Base-by-base conservation (phyloP, 805 yeast species). In the Ogataea chonburiensis region DNA sequence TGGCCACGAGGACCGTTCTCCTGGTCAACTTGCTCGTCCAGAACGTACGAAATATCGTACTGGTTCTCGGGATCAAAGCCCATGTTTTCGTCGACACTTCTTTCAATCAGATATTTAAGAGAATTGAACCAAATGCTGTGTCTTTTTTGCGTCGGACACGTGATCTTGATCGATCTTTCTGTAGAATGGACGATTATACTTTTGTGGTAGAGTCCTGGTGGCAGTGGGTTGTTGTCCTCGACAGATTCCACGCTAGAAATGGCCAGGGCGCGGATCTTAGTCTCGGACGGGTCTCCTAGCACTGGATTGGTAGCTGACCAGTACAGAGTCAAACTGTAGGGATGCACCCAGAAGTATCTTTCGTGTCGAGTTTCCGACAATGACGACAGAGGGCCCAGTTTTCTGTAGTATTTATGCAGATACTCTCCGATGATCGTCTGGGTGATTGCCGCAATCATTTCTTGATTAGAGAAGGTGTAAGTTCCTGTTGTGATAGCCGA, bases 321-420 rank as follows among this genome's bases (percentile, higher is more conserved):
- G 60, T 86, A 88, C 30, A 91, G 67, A 0, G 96, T 86, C 67
- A 87, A 64, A 7, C 93, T 82, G 60, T 89, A 89, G 3, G 98
- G 98, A 61, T 91, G 95, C 28, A 93, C 77, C 98, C 98, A 93
- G 71, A 91, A 91, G 64, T 77, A 91, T 47, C 97, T 73, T 55
- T 84, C 93, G 55, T 91, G 98, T 42, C 96, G 75, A 26, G 75
- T 74, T 33, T 87, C 93, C 0, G 91, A 75, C 14, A 86, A 71
- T 1, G 82, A 71, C 24, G 86, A 81, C 32, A 86, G 67, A 11
- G 88, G 82, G 1, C 89, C 89, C 35, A 83, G 62, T 43, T 79
- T 77, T 40, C 93, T 78, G 58, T 81, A 86, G 57, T 89, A 89
- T 61, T 91, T 91, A 73, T 72, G 81, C 40, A 89, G 66, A 47